Conservation (phyloP, 768 basidiomycete species). For the Gloeophyllum trabeum region DNA sequence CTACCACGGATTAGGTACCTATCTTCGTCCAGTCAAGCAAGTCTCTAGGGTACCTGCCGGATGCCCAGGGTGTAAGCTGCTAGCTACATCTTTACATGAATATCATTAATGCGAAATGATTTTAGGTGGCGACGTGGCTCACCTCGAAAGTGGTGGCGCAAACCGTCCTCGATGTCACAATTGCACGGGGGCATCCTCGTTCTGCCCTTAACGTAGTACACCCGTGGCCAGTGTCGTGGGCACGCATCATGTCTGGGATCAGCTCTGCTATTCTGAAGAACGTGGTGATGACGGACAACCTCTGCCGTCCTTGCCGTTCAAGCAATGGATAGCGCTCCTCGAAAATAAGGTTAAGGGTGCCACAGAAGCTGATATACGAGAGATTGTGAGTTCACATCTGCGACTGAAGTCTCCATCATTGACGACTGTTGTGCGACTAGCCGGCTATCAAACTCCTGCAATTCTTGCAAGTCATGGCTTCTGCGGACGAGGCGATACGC, state of each 20-base stretch:
- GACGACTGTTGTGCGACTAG: too few relatives aligned
- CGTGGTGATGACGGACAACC: slow-evolving; percentile 8
- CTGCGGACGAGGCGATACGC: not conserved
- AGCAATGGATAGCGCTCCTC: not conserved
- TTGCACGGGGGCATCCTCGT: slow-evolving; percentile 10
- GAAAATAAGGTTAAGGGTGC: not conserved
- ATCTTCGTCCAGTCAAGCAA: too few relatives aligned
- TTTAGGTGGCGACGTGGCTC: slow-evolving; percentile 23
- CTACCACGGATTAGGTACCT: too few relatives aligned
- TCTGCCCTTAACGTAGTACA: slow-evolving; percentile 25
- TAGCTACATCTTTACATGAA: too few relatives aligned
- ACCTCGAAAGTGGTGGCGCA: slow-evolving; percentile 21
- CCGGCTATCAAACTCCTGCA: not conserved
- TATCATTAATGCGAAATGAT: too few relatives aligned
- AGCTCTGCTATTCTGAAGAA: slow-evolving; percentile 10
- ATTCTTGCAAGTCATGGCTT: not conserved
- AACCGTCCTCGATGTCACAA: slow-evolving; percentile 21
- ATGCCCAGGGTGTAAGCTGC: too few relatives aligned
- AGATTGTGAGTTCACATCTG: too few relatives aligned
- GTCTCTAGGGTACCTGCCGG: too few relatives aligned
- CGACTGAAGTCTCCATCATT: too few relatives aligned
- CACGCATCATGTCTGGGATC: slow-evolving; percentile 14
- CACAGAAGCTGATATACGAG: too few relatives aligned
- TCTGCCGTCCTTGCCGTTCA: slow-evolving; percentile 2
- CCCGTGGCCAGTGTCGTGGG: slow-evolving; percentile 22